Percentiles rank a stretch among this genome's conserved stretches.
Evolutionary conservation across 805 yeast genomes (phyloP).

Genomic region (Starmerella khaoyaiensis): DNA sequence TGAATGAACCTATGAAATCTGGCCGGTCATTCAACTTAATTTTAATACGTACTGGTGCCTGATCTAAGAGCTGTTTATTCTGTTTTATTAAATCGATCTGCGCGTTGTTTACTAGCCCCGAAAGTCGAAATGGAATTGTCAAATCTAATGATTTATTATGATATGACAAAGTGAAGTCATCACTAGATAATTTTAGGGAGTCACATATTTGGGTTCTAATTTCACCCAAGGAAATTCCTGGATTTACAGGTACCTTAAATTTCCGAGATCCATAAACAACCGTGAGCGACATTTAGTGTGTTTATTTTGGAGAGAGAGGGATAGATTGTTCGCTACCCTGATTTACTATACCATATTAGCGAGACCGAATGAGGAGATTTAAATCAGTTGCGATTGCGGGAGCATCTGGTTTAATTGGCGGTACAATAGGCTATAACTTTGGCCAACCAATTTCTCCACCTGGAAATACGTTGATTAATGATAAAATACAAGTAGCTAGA

Average conservation of each 20-base stretch:
- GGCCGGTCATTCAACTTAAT: conserved; percentile 11
- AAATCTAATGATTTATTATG: conserved; percentile 19
- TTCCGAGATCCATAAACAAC: conserved; percentile 14
- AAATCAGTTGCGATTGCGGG: too few species aligned
- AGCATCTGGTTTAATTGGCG: conserved; percentile 1
- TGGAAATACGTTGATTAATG: conserved; percentile 4
- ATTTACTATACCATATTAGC: too few species aligned
- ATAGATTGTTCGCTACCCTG: too few species aligned
- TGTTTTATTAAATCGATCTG: conserved; percentile 12
- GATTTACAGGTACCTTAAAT: conserved; percentile 16
- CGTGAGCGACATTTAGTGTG: conserved; percentile 9
- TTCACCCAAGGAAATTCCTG: conserved; percentile 15
- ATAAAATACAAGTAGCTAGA: not conserved
- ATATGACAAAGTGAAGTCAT: conserved; percentile 12
- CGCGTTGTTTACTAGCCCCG: conserved; percentile 20
- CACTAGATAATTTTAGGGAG: conserved; percentile 4
- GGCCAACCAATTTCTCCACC: not conserved
- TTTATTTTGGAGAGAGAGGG: too few species aligned
- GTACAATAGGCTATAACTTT: not conserved
- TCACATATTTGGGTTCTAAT: conserved; percentile 19
- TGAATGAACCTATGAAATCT: conserved; percentile 18
- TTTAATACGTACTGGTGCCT: conserved; percentile 15
- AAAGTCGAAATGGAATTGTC: conserved; percentile 17
- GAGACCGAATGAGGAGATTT: too few species aligned
- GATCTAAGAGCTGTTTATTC: not conserved